Evolutionary conservation across 805 yeast species (phyloP).

Genomic region (Barnettozyma sucrosica): DNA sequence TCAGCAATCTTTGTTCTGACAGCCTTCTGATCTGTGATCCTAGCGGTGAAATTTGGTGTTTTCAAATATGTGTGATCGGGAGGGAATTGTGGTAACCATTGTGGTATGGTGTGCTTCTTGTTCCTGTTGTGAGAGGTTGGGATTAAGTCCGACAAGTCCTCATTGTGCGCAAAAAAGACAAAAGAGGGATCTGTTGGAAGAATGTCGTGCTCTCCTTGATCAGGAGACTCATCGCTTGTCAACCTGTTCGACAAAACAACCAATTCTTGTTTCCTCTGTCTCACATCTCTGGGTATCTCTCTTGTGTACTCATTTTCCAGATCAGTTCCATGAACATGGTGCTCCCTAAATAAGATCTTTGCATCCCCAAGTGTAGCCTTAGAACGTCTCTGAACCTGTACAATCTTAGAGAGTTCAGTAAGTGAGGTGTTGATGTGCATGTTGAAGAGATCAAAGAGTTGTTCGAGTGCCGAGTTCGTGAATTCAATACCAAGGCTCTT

Average conservation of each 20-base stretch:
- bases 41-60: conserved; percentile 61
- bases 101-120: conserved; percentile 44
- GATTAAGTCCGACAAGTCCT: conserved; percentile 48
- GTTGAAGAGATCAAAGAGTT: conserved; percentile 31
- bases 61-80: conserved; percentile 88
- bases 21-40: conserved; percentile 62
- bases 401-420: conserved; percentile 39
- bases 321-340: conserved; percentile 34
- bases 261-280: conserved; percentile 15
- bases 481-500: conserved; percentile 28
- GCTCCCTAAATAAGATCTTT: conserved; percentile 37
- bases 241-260: conserved; percentile 7
- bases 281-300: conserved; percentile 12
- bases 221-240: not conserved
- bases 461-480: conserved; percentile 32
- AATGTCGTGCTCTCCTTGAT: conserved; percentile 8
- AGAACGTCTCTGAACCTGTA: conserved; percentile 56
- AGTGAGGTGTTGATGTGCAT: conserved; percentile 35
- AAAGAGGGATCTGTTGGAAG: conserved; percentile 38
- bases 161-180: conserved; percentile 47
- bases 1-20: conserved; percentile 68
- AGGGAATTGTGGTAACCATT: conserved; percentile 83
- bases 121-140: conserved; percentile 41
- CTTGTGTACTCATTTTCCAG: conserved; percentile 33
- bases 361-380: conserved; percentile 50